A percentile compares a stretch with the other conserved stretches of the same genome.
phyloP scores from a whole-genome alignment of 2,329 filamentous ascomycete genomes.

The Hypoxylon sp. region DNA sequence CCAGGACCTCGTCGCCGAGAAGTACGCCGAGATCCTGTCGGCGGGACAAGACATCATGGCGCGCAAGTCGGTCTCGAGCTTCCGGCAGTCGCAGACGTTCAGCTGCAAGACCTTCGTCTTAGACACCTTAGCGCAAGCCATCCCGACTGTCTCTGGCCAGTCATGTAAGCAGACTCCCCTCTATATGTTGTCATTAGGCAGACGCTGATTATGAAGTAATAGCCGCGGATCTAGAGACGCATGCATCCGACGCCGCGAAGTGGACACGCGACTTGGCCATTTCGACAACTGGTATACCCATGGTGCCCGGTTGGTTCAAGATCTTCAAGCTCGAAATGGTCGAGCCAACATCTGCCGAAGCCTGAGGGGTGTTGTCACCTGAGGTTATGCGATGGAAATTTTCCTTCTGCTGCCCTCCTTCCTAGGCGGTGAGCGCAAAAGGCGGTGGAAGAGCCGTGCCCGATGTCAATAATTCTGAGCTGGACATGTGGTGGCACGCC shows the following conservation, averaged over 20 bases:
- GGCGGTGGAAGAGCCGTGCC: background rate
- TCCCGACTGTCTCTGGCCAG: background rate
- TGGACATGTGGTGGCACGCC: background rate
- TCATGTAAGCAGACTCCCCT: background rate
- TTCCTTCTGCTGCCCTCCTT: background rate
- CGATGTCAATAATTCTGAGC: background rate
- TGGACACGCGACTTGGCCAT: background rate
- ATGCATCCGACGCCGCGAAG: background rate
- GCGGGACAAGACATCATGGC: background rate
- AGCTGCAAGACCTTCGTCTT: constrained; percentile 11
- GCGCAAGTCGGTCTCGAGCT: background rate
- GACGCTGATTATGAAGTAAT: background rate
- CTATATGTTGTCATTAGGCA: background rate
- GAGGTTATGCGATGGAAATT: background rate
- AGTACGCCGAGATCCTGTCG: background rate
- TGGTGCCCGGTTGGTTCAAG: constrained; percentile 4
- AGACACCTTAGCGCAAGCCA: constrained; percentile 1
- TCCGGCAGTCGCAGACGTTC: background rate
- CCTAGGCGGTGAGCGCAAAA: background rate
- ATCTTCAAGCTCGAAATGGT: background rate
- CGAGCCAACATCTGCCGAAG: background rate
- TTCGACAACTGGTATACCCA: background rate
- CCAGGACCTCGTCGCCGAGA: background rate
- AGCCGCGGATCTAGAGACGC: constrained; percentile 10
- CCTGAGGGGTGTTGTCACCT: background rate